Evolutionary conservation across 106 monocot genomes (phyloP), one percentile per base, ranked within the genome.

Genomic region (Dioscorea zingiberensis): DNA sequence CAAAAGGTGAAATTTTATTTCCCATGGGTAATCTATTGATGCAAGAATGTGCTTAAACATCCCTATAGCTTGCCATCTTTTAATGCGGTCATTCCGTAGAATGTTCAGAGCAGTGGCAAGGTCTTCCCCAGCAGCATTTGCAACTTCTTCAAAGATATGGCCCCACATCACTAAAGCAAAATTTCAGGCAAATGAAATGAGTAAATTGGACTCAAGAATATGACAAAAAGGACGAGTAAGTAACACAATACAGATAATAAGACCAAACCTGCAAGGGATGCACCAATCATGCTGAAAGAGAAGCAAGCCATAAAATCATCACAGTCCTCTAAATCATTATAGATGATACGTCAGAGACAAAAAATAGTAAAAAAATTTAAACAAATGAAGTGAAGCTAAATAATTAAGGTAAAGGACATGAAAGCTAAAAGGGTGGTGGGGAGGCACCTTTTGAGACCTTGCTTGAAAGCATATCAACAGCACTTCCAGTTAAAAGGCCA

Each of bases 111-210:
- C 63, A 63, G 48, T 44, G 19, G 12, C 45, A 54, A 93, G 57
- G 16, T 89, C 58, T 61, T 82, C 88, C 32, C 76, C 80, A 68
- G 81, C 79, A 64, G 75, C 84, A 18, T 80, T 77, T 65, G 72
- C 76, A 69, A 89, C 84, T 57, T 86, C 81, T 54, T 67, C 79
- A 71, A 67, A 80, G 48, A 84, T 76, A 73, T 73, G 65, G 58
- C 77, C 77, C 97, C 97, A 98, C 59, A 89, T 67, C 58, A 89
- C 97, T 98, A 61, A 51, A 75, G 47, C 62, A 70, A 76, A 44
- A 73, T 45, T n/a, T 22, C 38, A 21, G 70, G 18, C 13, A 53
- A 71, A 57, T 59, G 2, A 27, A 56, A 26, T 13, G 18, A 38
- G 38, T 38, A 38, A n/a, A 38, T 24, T 25, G 61, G 23, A 78